Percentiles rank a stretch among this genome's conserved stretches.
Conservation (phyloP, 768 basidiomycete species). For the Daedaleopsis nitida region DNA sequence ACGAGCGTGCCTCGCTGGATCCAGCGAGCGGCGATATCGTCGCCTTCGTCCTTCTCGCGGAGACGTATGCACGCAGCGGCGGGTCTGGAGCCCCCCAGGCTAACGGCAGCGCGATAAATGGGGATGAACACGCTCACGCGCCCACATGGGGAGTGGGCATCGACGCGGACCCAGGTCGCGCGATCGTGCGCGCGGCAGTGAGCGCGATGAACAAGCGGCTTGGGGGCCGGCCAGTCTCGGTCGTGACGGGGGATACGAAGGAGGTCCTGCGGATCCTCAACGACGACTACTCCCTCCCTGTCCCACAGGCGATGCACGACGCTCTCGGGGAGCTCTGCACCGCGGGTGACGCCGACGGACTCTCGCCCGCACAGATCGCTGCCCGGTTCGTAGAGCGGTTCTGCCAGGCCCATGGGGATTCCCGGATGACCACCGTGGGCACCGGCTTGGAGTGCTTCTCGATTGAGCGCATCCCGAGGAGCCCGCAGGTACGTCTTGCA, state of each 20-base stretch:
- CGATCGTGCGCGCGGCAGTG: conserved; percentile 1
- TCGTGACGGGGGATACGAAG: neutral
- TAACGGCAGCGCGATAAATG: too few species aligned
- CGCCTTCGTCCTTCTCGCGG: conserved; percentile 5
- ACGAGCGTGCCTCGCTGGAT: conserved; percentile 93
- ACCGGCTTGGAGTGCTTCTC: neutral
- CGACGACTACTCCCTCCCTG: conserved; percentile 1
- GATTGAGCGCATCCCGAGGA: neutral
- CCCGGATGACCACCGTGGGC: neutral
- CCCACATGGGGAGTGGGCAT: conserved; percentile 2
- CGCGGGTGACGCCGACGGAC: conserved; percentile 1
- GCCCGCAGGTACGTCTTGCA: neutral
- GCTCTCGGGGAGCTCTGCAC: neutral
- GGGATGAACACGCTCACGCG: neutral
- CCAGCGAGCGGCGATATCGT: neutral
- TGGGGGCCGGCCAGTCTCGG: neutral
- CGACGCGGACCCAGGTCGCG: neutral
- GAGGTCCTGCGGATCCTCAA: conserved; percentile 6
- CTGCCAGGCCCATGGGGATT: conserved; percentile 3
- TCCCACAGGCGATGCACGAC: conserved; percentile 3
- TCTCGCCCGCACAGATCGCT: conserved; percentile 3
- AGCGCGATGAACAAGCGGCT: conserved; percentile 9
- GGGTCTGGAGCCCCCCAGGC: too few species aligned
- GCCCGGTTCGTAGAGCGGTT: conserved; percentile 6
- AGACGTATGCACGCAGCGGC: neutral